These are phyloP conservation scores for Vaccinium myrtillus DNA, from an alignment of 148 eudicot species.

Conservation along the genomic window DNA sequence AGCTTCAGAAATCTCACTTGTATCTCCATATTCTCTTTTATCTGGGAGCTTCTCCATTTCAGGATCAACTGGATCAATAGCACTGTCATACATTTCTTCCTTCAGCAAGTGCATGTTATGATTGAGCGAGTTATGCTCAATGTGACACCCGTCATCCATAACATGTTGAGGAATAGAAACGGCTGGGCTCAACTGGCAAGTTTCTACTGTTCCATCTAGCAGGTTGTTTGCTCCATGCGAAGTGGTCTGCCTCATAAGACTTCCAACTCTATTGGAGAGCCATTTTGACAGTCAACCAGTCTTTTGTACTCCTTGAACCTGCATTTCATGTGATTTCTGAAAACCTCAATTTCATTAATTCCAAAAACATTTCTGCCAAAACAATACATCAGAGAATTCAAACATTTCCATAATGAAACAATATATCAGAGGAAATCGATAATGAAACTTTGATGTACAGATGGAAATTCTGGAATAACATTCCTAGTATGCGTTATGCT, in stretches of 20 bases:
- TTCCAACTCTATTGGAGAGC: constrained; percentile 61
- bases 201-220: constrained; percentile 39
- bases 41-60: constrained; percentile 36
- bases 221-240: constrained; percentile 34
- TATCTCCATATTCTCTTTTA: constrained; percentile 35
- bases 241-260: constrained; percentile 46
- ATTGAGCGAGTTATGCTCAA: constrained; percentile 34
- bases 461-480: too few species aligned
- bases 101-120: constrained; percentile 28
- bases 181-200: constrained; percentile 38
- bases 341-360: too few species aligned
- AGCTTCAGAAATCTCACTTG: constrained; percentile 29
- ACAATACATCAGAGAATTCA: too few species aligned
- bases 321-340: not conserved
- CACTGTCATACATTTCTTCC: constrained; percentile 29
- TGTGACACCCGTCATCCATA: constrained; percentile 37
- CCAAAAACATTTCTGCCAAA: too few species aligned
- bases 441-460: too few species aligned
- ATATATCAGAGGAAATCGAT: not conserved
- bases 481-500: too few species aligned
- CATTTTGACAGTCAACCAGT: constrained; percentile 31
- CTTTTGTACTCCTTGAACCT: constrained; percentile 2
- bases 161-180: constrained; percentile 35
- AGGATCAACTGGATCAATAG: constrained; percentile 36
- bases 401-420: not conserved